These are phyloP conservation scores for Tolypocladium guangdongense DNA, from an alignment of 2,329 filamentous ascomycete species.

Conservation along the genomic window DNA sequence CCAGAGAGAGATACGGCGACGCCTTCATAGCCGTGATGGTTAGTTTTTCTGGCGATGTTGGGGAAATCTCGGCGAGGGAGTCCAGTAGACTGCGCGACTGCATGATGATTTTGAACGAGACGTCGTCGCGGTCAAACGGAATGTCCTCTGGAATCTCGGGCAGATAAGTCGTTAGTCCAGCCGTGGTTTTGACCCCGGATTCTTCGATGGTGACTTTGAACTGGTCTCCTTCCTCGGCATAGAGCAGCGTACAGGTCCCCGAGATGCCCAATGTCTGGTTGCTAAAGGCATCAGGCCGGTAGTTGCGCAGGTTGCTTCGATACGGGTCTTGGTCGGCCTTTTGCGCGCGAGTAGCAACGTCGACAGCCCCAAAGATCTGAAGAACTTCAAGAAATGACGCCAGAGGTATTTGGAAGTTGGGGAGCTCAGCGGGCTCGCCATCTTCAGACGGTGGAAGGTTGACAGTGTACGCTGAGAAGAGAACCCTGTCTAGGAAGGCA, in stretches of 20 bases:
- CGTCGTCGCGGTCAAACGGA: constrained; percentile 69
- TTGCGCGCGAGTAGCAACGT: constrained; percentile 46
- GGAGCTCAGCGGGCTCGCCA: constrained; percentile 33
- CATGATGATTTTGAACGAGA: constrained; percentile 94
- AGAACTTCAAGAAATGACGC: constrained; percentile 83
- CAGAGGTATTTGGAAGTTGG: constrained; percentile 79
- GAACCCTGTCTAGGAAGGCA: constrained; percentile 75
- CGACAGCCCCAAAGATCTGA: constrained; percentile 87
- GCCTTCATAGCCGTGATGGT: constrained; percentile 54
- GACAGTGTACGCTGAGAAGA: constrained; percentile 80
- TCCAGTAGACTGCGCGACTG: constrained; percentile 63
- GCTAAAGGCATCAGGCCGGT: constrained; percentile 66
- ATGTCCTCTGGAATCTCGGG: constrained; percentile 68
- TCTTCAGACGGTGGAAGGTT: constrained; percentile 33
- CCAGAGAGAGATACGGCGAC: constrained; percentile 64
- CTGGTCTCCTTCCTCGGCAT: constrained; percentile 61
- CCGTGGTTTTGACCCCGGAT: constrained; percentile 76
- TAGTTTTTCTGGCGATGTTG: constrained; percentile 61
- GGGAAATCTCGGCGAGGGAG: constrained; percentile 56
- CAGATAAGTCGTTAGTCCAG: constrained; percentile 81
- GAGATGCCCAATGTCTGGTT: constrained; percentile 73
- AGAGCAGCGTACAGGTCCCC: constrained; percentile 77
- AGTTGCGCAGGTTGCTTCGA: constrained; percentile 49
- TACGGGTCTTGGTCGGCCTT: constrained; percentile 50
- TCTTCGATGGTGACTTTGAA: constrained; percentile 83